These are phyloP conservation scores for Diaporthe ampelina DNA, from an alignment of 2,329 filamentous ascomycete species.

Conservation along the genomic window DNA sequence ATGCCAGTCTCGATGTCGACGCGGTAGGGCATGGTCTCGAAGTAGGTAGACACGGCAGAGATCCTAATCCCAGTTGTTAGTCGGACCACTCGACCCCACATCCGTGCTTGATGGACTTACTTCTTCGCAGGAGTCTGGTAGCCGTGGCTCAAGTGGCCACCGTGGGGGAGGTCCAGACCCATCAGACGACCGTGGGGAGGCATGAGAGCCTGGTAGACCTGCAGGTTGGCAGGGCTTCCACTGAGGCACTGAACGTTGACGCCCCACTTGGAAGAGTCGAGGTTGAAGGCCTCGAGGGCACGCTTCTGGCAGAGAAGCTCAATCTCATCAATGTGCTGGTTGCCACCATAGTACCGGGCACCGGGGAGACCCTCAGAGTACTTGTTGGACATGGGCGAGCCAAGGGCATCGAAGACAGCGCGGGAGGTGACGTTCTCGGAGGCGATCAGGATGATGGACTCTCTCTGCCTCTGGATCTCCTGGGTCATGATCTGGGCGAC, in stretches of 20 bases:
- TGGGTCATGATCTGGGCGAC: constrained; percentile 97
- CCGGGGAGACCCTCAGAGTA: constrained; percentile 99
- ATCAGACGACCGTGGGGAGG: constrained; percentile 95
- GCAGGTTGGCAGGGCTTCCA: constrained; percentile 95
- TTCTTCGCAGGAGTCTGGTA: constrained; percentile 98
- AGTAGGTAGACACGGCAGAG: constrained; percentile 98
- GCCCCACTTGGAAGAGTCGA: constrained; percentile 92
- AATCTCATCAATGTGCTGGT: constrained; percentile 98
- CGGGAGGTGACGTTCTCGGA: constrained; percentile 99
- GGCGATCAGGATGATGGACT: constrained; percentile 98
- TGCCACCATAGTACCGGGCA: constrained; percentile 98
- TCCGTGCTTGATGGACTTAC: constrained; percentile 59
- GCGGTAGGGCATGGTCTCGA: constrained; percentile 98
- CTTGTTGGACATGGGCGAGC: constrained; percentile 97
- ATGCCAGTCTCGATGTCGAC: constrained; percentile 91
- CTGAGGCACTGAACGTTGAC: constrained; percentile 97
- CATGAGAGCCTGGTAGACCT: constrained; percentile 98
- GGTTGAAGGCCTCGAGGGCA: constrained; percentile 90
- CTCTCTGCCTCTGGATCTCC: constrained; percentile 96
- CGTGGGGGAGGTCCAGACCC: constrained; percentile 95
- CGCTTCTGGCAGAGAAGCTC: constrained; percentile 95
- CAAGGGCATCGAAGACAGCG: constrained; percentile 97
- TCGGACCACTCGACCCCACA: neutral
- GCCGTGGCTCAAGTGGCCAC: constrained; percentile 94
- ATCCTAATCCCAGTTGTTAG: constrained; percentile 67